Base-by-base conservation (phyloP, 2,329 filamentous ascomycete genomes). In the Stagonosporopsis tanaceti region DNA sequence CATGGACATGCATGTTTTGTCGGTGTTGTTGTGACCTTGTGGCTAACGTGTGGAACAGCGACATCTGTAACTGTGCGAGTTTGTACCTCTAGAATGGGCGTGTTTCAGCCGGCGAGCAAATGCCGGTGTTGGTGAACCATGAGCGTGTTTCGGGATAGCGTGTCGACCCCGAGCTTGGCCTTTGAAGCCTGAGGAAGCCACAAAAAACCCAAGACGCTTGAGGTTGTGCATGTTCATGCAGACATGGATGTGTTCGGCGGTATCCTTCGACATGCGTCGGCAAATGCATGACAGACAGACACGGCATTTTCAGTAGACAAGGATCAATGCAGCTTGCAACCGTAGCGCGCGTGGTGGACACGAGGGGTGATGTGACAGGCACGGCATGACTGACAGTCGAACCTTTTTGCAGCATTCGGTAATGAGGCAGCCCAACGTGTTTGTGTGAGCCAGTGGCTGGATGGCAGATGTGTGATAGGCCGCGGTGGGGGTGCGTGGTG, bases 61-160 rank as follows among this genome's bases (percentile, higher is more conserved):
- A 77, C 56, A 77, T 77, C 48, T 77, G 74, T 60, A 77, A 76
- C 48, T 76, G 74, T 40, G 75, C 75, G 39, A 76, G 74, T 63
- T 65, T 77, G 65, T 77, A 77, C 60, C 53, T 77, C 60, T 77
- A 74, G 60, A 57, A 30, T 25, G 15, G 37, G 39, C 38, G 24
- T 42, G 56, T 64, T 62, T 53, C 59, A 53, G 35, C 41, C 27
- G 37, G 22, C 24, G 22, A 11, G 35, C 15, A 15, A 6, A 15
- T 41, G 44, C 48, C 54, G 44, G 41, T 44, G 42, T 27, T 47
- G 56, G 51, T 54, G 45, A 50, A 39, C 39, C 44, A n/a, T 20
- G 46, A 45, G 55, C 50, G 50, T 53, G 48, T 58, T 57, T 57
- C 53, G 47, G 46, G 40, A 47, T 11, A 40, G 28, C 30, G 20